Base-by-base conservation (phyloP, 2,329 filamentous ascomycete genomes). In the Penicillium sp. region DNA sequence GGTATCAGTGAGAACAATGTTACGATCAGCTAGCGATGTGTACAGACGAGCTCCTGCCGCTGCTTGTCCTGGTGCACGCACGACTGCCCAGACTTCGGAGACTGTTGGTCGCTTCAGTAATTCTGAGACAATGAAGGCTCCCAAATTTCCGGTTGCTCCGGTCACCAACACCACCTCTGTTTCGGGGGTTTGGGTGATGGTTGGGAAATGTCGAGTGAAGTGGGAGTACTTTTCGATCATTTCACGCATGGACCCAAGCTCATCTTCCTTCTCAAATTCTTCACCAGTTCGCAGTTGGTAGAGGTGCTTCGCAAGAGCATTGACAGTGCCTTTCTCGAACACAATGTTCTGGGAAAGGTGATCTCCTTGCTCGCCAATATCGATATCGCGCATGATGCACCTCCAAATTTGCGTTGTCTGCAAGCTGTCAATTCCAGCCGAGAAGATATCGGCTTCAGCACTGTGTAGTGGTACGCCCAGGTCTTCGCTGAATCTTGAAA, bases 91-190 rank as follows among this genome's bases (percentile, higher is more conserved):
- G 10, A 88, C 75, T 46, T 75, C 77, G 7, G 69, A 66, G 0
- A 85, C 72, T 1, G 65, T 64, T 1, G 66, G 6, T 48, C 70
- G 62, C 6, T 73, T 67, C 2, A 72, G 62, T 8, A 86, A 71
- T 12, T 78, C 70, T 17, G 78, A 69, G 2, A 86, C 76, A 3
- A 88, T 75, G 61, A 88, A 85, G 0, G 84, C 78, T 0, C 88
- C 88, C 0, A 90, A 75, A 4, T 86, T 86, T 1, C 88, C 88
- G 0, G 87, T 89, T 0, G 82, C 82, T 1, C 87, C 88, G 0
- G 87, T 89, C 2, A 89, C 69, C 1, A 86, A 71, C 69, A 61
- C 62, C 70, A 72, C 9, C 52, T 63, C 58, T 25, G 55, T 54
- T 23, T 57, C 47, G 31, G 60, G 54, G 13, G 56, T 43, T 19